These are phyloP conservation scores for Ceratocystis lukuohia DNA, from an alignment of 2,329 filamentous ascomycete species.

Conservation along the genomic window DNA sequence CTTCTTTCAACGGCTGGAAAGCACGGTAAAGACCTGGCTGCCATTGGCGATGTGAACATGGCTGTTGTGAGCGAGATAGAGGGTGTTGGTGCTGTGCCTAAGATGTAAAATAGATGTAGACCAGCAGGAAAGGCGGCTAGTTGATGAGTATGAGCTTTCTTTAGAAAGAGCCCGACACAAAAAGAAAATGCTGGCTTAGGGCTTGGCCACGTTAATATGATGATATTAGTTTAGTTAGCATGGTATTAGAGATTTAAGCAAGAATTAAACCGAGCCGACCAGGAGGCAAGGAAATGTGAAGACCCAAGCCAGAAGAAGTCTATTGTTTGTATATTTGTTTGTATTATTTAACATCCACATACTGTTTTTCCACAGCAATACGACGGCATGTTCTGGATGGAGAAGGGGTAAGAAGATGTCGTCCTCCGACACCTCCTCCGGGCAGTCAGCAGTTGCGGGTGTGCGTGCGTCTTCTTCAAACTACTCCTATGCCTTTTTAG, in stretches of 20 bases:
- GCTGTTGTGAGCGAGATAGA: constrained; percentile 41
- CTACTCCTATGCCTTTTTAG: no score
- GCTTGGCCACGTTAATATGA: not conserved
- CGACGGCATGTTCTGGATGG: no score
- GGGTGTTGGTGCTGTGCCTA: constrained; percentile 39
- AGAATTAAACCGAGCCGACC: not conserved
- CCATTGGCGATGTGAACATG: constrained; percentile 41
- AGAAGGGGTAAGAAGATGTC: no score
- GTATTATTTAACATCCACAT: no score
- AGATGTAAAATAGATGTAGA: constrained; percentile 11
- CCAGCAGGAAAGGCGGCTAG: not conserved
- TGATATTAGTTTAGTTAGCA: not conserved
- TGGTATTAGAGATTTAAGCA: not conserved
- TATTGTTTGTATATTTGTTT: not conserved
- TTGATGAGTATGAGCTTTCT: not conserved
- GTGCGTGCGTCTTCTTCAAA: not conserved
- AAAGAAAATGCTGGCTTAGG: not conserved
- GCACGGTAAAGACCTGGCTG: constrained; percentile 28
- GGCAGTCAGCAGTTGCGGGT: no score
- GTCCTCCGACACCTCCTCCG: no score
- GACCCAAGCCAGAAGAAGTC: not conserved
- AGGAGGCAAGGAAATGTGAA: not conserved
- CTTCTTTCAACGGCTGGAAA: constrained; percentile 39
- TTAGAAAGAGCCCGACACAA: constrained; percentile 1
- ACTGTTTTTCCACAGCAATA: no score